Base-by-base conservation (phyloP, 2,329 filamentous ascomycete genomes). In the Aureobasidium sp. region DNA sequence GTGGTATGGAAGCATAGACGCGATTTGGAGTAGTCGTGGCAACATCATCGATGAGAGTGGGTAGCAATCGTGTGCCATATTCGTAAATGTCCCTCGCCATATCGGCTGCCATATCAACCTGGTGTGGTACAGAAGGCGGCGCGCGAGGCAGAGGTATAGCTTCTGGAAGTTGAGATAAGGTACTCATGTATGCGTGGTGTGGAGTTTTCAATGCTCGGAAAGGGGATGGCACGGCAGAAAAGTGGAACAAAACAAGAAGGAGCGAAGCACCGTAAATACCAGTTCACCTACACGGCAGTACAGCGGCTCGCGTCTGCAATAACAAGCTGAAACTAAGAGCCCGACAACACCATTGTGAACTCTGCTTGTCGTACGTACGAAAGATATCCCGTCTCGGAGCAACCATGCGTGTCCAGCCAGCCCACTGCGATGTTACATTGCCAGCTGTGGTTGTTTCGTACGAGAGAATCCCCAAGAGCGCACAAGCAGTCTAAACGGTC, bases 1-100 rank as follows among this genome's bases (percentile, higher is more conserved):
- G 34, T 5, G 62, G 62, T 2, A 63, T 55, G 8, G 41, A 45
- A 17, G 62, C 62, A 41, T 63, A 63, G 39, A 63, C 39, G 3
- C 39, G 44, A 1, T 41, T 27, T 3, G 61, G 61, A 7, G 44
- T 45, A 11, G 20, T 53, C 12, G 25, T 20, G 7, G 61, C 61
- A 11, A 49, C 51, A 2, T 51, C 51, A 7, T 62, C 60, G 25
- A 62, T 51, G 4, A 56, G 31, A 9, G 49, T 49, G 5, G 60
- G 60, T n/a, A 62, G n/a, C 17, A 56, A 34, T n/a, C 60, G 47
- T 22, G 25, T 22, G 25, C 60, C 60, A 36, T 47, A 49, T n/a
- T n/a, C 36, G 22, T 37, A 47, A 9, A 27, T 27, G 5, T 52
- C 45, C 44, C 47, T 41, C n/a, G 47, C 36, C 57, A 61, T 52